These are phyloP conservation scores for Cystofilobasidium capitatum DNA, from an alignment of 768 basidiomycete genomes.

Conservation along the genomic window DNA sequence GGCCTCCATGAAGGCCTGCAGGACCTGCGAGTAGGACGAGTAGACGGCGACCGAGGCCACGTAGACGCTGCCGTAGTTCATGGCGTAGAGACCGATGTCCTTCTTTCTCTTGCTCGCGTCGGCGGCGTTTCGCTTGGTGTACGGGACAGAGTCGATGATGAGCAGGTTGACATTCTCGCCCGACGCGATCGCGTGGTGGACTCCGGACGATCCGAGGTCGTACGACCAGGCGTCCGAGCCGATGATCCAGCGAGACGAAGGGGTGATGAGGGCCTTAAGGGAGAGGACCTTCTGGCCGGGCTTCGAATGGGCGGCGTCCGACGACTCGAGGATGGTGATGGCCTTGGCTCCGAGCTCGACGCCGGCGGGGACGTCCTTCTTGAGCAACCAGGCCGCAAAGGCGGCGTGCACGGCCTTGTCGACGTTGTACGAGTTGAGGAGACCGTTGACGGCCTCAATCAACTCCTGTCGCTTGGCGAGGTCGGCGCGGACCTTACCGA, in stretches of 20 bases:
- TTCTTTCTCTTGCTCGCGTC: slow-evolving; percentile 73
- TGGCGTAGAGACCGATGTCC: slow-evolving; percentile 93
- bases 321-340: slow-evolving; percentile 44
- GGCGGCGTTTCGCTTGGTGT: slow-evolving; percentile 60
- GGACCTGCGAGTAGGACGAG: slow-evolving; percentile 86
- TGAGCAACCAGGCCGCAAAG: slow-evolving; percentile 68
- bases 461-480: slow-evolving; percentile 65
- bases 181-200: slow-evolving; percentile 89
- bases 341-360: slow-evolving; percentile 49
- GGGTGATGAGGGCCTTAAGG: slow-evolving; percentile 54
- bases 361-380: slow-evolving; percentile 65
- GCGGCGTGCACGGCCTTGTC: slow-evolving; percentile 32
- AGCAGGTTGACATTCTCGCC: slow-evolving; percentile 88
- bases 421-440: slow-evolving; percentile 52
- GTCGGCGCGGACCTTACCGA: slow-evolving; percentile 79
- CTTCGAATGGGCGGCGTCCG: slow-evolving; percentile 39
- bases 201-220: slow-evolving; percentile 86
- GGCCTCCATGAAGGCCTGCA: slow-evolving; percentile 83
- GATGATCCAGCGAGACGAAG: slow-evolving; percentile 85
- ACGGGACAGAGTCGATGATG: slow-evolving; percentile 84
- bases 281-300: slow-evolving; percentile 51
- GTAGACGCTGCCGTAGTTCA: slow-evolving; percentile 95
- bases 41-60: slow-evolving; percentile 93
- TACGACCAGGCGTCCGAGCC: slow-evolving; percentile 98
- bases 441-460: slow-evolving; percentile 52